Conservation (phyloP, 768 basidiomycete species). For the Termitomyces sp. region DNA sequence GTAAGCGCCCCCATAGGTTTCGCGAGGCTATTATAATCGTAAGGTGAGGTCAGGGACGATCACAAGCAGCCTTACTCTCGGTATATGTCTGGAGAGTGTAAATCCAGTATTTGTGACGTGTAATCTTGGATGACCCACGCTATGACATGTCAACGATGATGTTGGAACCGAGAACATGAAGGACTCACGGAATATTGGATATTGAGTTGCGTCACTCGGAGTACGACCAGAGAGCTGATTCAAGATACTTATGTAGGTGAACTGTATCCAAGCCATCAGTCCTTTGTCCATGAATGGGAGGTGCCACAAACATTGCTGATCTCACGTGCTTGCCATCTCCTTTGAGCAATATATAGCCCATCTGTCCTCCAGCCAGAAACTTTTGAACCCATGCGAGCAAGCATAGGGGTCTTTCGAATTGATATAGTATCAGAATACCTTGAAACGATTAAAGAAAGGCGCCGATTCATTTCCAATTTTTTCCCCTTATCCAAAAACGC, state of each 20-base stretch:
- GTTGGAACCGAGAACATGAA: background rate
- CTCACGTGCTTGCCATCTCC: slow-evolving; percentile 84
- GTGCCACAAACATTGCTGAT: slow-evolving; percentile 73
- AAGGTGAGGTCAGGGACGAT: background rate
- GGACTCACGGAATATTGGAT: slow-evolving; percentile 79
- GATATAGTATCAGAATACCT: slow-evolving; percentile 35
- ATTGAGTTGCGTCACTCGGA: slow-evolving; percentile 92
- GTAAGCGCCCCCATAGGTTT: slow-evolving; percentile 92
- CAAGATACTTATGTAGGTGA: slow-evolving; percentile 81
- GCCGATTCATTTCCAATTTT: slow-evolving; percentile 53
- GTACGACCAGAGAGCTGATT: slow-evolving; percentile 93
- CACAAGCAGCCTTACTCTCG: slow-evolving; percentile 54
- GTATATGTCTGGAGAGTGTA: slow-evolving; percentile 55
- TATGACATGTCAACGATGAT: slow-evolving; percentile 20
- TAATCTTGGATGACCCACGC: slow-evolving; percentile 92
- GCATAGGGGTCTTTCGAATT: slow-evolving; percentile 49
- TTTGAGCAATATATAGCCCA: slow-evolving; percentile 65
- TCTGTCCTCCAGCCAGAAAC: slow-evolving; percentile 47
- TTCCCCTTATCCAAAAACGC: slow-evolving; percentile 71
- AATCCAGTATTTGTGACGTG: slow-evolving; percentile 59
- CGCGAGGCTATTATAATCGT: slow-evolving; percentile 48
- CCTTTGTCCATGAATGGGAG: background rate
- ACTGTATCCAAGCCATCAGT: slow-evolving; percentile 37
- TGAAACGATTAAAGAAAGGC: slow-evolving; percentile 42
- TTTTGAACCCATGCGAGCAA: slow-evolving; percentile 47